Conservation (phyloP, 1,284 basidiomycete species). For the Singerocomus inundabilis region DNA sequence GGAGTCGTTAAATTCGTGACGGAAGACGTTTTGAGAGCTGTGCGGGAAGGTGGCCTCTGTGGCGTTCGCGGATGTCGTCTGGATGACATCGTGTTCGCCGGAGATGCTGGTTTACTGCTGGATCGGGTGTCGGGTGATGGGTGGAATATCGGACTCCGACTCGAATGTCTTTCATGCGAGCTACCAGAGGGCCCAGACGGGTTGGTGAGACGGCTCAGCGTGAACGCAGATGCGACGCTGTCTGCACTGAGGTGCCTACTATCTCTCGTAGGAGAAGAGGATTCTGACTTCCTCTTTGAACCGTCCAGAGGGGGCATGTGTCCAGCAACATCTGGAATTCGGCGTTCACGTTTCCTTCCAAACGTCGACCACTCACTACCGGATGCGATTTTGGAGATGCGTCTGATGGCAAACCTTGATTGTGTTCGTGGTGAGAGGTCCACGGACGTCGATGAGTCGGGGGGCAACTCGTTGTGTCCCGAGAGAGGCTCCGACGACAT, state of each 20-base stretch:
- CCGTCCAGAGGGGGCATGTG: constrained; percentile 13
- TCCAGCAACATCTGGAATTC: constrained; percentile 14
- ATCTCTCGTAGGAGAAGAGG: constrained; percentile 15
- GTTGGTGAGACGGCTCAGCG: constrained; percentile 20
- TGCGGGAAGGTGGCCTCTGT: constrained; percentile 23
- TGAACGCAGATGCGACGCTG: constrained; percentile 22
- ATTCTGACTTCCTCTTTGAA: constrained; percentile 12
- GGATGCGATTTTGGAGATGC: constrained; percentile 26
- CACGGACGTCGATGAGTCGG: constrained; percentile 1
- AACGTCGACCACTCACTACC: constrained; percentile 45
- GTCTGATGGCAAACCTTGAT: constrained; percentile 20
- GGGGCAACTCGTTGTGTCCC: constrained; percentile 3
- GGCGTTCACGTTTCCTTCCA: constrained; percentile 33
- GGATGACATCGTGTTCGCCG: constrained; percentile 30
- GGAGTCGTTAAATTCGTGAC: constrained; percentile 25
- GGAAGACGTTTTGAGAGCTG: constrained; percentile 14
- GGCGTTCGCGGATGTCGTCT: constrained; percentile 29
- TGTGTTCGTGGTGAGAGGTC: constrained; percentile 14
- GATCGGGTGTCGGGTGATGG: constrained; percentile 17
- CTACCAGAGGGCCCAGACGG: constrained; percentile 9
- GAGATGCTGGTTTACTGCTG: constrained; percentile 26
- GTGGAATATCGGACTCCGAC: constrained; percentile 14
- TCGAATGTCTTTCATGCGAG: constrained; percentile 13
- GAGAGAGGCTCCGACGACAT: background rate
- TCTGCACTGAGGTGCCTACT: constrained; percentile 13